Evolutionary conservation across 2,329 filamentous ascomycete genomes (phyloP).

Genomic region (Hymenoscyphus albidus): DNA sequence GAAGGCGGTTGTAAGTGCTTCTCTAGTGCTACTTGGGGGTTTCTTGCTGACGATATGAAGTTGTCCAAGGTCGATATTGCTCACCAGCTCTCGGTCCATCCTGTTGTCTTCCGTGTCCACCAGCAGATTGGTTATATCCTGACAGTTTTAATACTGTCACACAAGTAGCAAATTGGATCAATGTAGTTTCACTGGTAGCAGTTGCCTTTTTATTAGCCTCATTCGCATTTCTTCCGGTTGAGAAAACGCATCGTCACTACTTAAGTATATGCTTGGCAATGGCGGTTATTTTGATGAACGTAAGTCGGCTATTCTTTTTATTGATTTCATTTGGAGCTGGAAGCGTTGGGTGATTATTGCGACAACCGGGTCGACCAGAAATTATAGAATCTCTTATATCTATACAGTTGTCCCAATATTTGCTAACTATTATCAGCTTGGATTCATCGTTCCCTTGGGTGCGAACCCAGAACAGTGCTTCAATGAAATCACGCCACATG

Average conservation of each 20-base stretch:
- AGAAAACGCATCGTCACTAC: slow-evolving; percentile 90
- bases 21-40: slow-evolving; percentile 9
- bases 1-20: slow-evolving; percentile 60
- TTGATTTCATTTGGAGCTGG: background rate
- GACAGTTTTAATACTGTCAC: slow-evolving; percentile 58
- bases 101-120: slow-evolving; percentile 89
- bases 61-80: slow-evolving; percentile 55
- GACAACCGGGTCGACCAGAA: background rate
- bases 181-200: slow-evolving; percentile 67
- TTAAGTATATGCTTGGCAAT: slow-evolving; percentile 82
- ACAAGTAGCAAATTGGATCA: slow-evolving; percentile 74
- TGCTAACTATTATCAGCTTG: slow-evolving; percentile 53
- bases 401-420: background rate
- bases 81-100: slow-evolving; percentile 47
- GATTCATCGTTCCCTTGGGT: slow-evolving; percentile 84
- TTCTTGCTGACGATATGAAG: slow-evolving; percentile 35
- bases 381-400: background rate
- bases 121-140: slow-evolving; percentile 71
- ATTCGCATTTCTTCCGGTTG: slow-evolving; percentile 74
- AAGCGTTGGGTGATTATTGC: background rate
- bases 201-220: slow-evolving; percentile 75
- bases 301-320: slow-evolving; percentile 43
- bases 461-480: slow-evolving; percentile 77
- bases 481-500: slow-evolving; percentile 87
- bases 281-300: slow-evolving; percentile 73